Base-by-base conservation (phyloP, 1,139 yeast species). In the Suhomyces terraborum region DNA sequence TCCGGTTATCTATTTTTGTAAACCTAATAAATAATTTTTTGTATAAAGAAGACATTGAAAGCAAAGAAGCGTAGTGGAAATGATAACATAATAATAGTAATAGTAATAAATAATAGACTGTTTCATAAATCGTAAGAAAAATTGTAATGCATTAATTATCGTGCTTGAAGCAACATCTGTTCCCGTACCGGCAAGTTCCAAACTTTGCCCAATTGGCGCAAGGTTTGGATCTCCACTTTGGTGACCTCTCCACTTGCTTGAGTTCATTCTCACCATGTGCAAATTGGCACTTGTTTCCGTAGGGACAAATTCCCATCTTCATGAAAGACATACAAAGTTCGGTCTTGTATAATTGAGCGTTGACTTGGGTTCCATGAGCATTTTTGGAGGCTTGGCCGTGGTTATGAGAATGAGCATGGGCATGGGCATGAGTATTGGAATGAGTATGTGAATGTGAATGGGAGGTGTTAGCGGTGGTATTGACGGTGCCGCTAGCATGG, bases 231-330 rank as follows among this genome's bases (percentile, higher is more conserved):
- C 96, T 80, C 86, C 94, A 89, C 58, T 88, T 89, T 45, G 85
- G 80, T 12, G 93, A 86, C 46, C 95, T 76, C 47, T 81, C 84
- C 37, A 88, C 82, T 14, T 63, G 56, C 61, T 88, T 87, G 54
- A 89, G 70, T 60, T 89, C 97, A 43, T 76, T 68, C 32, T 78
- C 74, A 17, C 97, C 97, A 56, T 89, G 97, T 7, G 97, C 97
- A 73, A 89, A 89, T 66, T 89, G 97, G 61, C 97, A 89, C 66
- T 89, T 89, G 52, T 78, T 77, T 3, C 95, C 95, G 59, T 89
- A 89, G 8, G 95, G 95, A 62, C 97, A 89, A 12, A 60, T 55
- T 19, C 93, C 93, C 49, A 80, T 76, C 53, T 80, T 82, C 61
- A 82, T 78, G 61, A 73, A 89, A 27, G 91, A 82, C 26, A 84